Conservation (phyloP, 768 basidiomycete genomes). For the Suillus occidentalis region DNA sequence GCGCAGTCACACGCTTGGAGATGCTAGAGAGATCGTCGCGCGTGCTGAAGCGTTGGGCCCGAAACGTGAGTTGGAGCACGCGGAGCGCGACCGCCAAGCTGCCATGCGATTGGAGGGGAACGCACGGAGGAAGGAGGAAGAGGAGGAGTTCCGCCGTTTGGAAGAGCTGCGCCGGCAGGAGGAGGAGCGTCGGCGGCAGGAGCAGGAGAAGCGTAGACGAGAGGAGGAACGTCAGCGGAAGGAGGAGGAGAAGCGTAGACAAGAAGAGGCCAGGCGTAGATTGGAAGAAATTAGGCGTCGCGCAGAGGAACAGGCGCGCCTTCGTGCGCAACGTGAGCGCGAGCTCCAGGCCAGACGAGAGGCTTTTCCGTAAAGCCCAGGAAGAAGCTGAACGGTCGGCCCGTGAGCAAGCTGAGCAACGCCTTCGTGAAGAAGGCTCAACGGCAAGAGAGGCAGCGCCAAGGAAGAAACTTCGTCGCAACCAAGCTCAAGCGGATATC, state of each 20-base stretch:
- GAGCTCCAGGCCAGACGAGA: constrained; percentile 17
- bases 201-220: constrained; percentile 17
- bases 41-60: constrained; percentile 22
- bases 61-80: constrained; percentile 17
- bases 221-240: constrained; percentile 1
- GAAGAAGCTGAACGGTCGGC: constrained; percentile 22
- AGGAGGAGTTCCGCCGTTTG: constrained; percentile 18
- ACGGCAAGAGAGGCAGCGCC: not conserved
- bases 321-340: constrained; percentile 25
- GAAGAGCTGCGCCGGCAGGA: constrained; percentile 18
- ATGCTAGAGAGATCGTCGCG: constrained; percentile 20
- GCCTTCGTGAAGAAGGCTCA: constrained; percentile 13
- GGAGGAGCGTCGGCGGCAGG: constrained; percentile 11
- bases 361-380: constrained; percentile 10
- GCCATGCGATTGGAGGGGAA: constrained; percentile 15
- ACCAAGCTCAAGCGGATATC: constrained; percentile 10
- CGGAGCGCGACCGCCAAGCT: constrained; percentile 21
- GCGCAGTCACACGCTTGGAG: constrained; percentile 16
- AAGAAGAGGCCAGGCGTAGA: constrained; percentile 5
- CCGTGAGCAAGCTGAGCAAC: constrained; percentile 14
- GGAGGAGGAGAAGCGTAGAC: constrained; percentile 18
- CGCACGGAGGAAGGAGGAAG: constrained; percentile 13
- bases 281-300: constrained; percentile 18
- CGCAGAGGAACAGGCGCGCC: constrained; percentile 18
- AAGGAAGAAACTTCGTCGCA: constrained; percentile 18